phyloP scores from a whole-genome alignment of 257 asterid species.

The Solanum clarkiae region DNA sequence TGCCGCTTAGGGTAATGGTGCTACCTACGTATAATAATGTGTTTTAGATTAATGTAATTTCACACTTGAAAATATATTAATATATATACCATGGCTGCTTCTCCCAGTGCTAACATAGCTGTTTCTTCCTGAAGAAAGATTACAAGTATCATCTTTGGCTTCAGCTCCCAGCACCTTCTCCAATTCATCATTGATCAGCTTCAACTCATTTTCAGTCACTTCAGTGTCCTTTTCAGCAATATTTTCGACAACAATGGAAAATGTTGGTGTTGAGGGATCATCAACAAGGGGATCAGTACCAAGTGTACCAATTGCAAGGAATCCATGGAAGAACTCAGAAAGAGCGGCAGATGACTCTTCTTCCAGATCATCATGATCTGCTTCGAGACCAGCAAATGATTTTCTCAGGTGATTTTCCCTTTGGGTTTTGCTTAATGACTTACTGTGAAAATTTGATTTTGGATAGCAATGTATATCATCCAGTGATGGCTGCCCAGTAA shows the following conservation, averaged over 20 bases:
- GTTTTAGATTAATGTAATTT: neutral
- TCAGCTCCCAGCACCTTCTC: constrained; percentile 83
- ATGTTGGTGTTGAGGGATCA: constrained; percentile 70
- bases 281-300: constrained; percentile 43
- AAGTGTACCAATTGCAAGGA: constrained; percentile 89
- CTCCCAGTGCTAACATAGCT: constrained; percentile 69
- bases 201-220: constrained; percentile 71
- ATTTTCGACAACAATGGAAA: constrained; percentile 56
- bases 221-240: constrained; percentile 76
- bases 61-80: neutral
- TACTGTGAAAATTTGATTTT: constrained; percentile 12
- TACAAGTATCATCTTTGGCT: constrained; percentile 27
- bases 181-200: constrained; percentile 74
- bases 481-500: constrained; percentile 50
- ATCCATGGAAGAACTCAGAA: constrained; percentile 82
- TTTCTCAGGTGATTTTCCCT: constrained; percentile 44
- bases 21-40: constrained; percentile 11
- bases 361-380: constrained; percentile 46
- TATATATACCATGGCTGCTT: constrained; percentile 39
- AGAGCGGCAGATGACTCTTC: constrained; percentile 48
- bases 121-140: constrained; percentile 64
- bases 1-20: constrained; percentile 52
- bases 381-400: constrained; percentile 58
- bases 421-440: constrained; percentile 34
- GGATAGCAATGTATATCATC: constrained; percentile 26